phyloP scores from a whole-genome alignment of 805 yeast genomes.

The Ogataea dorogensis region DNA sequence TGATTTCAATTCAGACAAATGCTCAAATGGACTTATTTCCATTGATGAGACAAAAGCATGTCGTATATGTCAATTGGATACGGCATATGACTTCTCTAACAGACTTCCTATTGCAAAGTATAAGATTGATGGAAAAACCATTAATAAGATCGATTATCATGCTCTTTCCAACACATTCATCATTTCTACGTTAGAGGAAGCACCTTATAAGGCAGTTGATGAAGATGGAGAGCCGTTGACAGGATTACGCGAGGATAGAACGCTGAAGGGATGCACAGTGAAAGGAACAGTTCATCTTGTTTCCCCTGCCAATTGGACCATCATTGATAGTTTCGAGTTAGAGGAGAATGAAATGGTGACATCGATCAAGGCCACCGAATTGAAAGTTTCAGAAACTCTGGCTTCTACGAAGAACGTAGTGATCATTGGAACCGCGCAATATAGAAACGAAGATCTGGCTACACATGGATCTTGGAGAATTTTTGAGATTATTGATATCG shows the following conservation, averaged over 20 bases:
- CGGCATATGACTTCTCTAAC: slow-evolving; percentile 51
- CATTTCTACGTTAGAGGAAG: slow-evolving; percentile 56
- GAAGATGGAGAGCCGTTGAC: slow-evolving; percentile 68
- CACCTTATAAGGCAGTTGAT: slow-evolving; percentile 64
- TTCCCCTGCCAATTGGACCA: slow-evolving; percentile 74
- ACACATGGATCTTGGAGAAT: slow-evolving; percentile 76
- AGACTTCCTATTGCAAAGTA: slow-evolving; percentile 57
- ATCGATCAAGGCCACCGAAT: slow-evolving; percentile 51
- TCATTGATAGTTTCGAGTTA: slow-evolving; percentile 66
- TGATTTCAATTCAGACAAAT: slow-evolving; percentile 40
- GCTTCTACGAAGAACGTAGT: slow-evolving; percentile 55
- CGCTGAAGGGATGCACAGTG: slow-evolving; percentile 53
- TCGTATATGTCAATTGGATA: slow-evolving; percentile 52
- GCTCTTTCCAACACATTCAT: slow-evolving; percentile 60
- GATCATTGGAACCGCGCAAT: slow-evolving; percentile 74
- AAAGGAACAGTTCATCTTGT: slow-evolving; percentile 63
- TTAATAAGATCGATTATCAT: slow-evolving; percentile 69
- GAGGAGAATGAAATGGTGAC: slow-evolving; percentile 67
- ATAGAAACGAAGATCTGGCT: slow-evolving; percentile 76
- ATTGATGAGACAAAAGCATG: slow-evolving; percentile 71
- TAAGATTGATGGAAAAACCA: slow-evolving; percentile 51
- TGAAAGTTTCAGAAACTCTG: slow-evolving; percentile 34
- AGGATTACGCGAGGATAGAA: slow-evolving; percentile 47
- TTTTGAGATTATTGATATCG: slow-evolving; percentile 74
- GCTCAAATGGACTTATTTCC: slow-evolving; percentile 57